These are phyloP conservation scores for Golubevia pallescens DNA, from an alignment of 1,284 basidiomycete species.

Conservation along the genomic window DNA sequence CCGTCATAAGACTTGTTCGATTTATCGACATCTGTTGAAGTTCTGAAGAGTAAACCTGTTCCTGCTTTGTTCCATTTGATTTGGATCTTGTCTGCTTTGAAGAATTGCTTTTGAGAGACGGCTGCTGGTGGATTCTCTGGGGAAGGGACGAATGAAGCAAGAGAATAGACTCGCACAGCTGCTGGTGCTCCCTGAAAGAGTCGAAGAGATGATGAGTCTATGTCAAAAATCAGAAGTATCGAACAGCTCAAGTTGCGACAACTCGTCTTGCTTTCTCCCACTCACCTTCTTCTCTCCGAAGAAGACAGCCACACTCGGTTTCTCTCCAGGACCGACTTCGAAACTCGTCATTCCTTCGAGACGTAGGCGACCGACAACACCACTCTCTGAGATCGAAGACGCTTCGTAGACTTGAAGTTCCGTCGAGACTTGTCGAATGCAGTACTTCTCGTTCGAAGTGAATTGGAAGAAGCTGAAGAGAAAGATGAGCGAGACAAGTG, in stretches of 20 bases:
- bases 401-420: conserved; percentile 60
- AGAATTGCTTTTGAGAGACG: conserved; percentile 63
- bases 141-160: conserved; percentile 38
- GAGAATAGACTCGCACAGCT: conserved; percentile 53
- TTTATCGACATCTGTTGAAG: conserved; percentile 63
- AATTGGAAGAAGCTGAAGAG: conserved; percentile 48
- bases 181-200: conserved; percentile 43
- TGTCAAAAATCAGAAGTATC: too few species aligned
- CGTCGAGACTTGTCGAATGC: conserved; percentile 46
- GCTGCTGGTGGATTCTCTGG: conserved; percentile 30
- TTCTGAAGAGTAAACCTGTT: conserved; percentile 55
- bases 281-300: conserved; percentile 53
- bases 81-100: conserved; percentile 64
- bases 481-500: neutral
- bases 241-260: too few species aligned
- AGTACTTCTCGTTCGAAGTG: conserved; percentile 50
- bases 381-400: conserved; percentile 34
- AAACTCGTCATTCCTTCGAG: conserved; percentile 60
- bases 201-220: neutral
- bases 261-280: too few species aligned
- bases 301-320: conserved; percentile 58
- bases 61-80: conserved; percentile 63
- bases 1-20: conserved; percentile 64
- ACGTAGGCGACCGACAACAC: conserved; percentile 49
- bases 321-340: conserved; percentile 52